Conservation (phyloP, 1,139 yeast genomes). For the Komagataea norvegica region DNA sequence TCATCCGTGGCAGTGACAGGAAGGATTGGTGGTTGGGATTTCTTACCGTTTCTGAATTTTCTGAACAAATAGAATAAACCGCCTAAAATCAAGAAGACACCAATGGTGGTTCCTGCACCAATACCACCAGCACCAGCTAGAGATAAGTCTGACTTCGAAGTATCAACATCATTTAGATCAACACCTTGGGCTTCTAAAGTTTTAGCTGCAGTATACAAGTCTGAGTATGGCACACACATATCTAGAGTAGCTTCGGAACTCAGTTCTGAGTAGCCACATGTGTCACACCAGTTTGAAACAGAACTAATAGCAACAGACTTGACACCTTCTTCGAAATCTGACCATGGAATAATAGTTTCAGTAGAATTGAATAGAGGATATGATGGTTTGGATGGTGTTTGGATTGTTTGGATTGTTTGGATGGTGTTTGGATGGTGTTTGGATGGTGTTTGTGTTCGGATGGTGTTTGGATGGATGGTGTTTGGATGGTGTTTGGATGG, state of each 20-base stretch:
- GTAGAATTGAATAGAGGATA: constrained; percentile 35
- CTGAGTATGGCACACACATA: constrained; percentile 33
- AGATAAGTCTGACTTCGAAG: constrained; percentile 6
- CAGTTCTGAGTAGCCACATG: constrained; percentile 29
- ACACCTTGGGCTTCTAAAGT: constrained; percentile 29
- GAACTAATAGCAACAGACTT: constrained; percentile 26
- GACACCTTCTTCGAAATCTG: constrained; percentile 29
- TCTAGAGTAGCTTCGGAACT: constrained; percentile 20
- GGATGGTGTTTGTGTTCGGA: no score
- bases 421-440: no score
- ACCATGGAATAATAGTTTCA: constrained; percentile 31
- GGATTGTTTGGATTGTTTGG: no score
- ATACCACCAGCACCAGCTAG: constrained; percentile 40
- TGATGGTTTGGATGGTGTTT: no score
- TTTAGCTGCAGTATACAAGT: constrained; percentile 27
- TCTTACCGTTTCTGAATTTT: constrained; percentile 23
- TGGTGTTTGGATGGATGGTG: no score
- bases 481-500: no score
- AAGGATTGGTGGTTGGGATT: constrained; percentile 36
- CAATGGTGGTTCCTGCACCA: constrained; percentile 45
- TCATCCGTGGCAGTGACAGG: constrained; percentile 2
- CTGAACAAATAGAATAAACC: constrained; percentile 6
- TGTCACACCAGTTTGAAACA: constrained; percentile 35
- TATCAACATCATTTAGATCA: constrained; percentile 17
- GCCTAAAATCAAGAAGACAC: constrained; percentile 29